Evolutionary conservation across 129 eudicot species (phyloP).

Genomic region (Flaveria sonorensis): DNA sequence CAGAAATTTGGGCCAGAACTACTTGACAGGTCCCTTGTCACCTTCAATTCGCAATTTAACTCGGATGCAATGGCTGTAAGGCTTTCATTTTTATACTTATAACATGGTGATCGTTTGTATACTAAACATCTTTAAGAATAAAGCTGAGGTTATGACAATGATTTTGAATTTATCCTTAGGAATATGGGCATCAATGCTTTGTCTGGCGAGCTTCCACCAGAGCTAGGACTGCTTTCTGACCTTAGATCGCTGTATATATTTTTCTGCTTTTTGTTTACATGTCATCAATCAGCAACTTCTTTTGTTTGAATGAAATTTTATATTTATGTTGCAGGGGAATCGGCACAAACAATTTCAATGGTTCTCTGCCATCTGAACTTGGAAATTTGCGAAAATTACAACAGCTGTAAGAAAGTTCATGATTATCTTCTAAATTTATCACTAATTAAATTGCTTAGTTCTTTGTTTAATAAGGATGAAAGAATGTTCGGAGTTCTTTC

Average conservation of each 20-base stretch:
- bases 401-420: constrained; percentile 56
- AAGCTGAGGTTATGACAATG: background rate
- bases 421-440: background rate
- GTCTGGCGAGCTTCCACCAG: constrained; percentile 64
- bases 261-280: background rate
- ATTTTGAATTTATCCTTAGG: constrained; percentile 37
- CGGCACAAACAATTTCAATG: constrained; percentile 64
- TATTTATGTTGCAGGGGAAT: constrained; percentile 43
- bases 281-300: background rate
- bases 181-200: constrained; percentile 67
- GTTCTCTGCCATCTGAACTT: constrained; percentile 68
- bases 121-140: constrained; percentile 6
- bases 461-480: background rate
- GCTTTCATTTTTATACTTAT: background rate
- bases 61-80: constrained; percentile 81
- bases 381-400: constrained; percentile 52
- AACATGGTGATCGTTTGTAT: background rate
- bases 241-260: constrained; percentile 34
- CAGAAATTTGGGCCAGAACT: constrained; percentile 61
- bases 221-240: constrained; percentile 64
- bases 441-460: constrained; percentile 1
- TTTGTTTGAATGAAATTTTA: background rate
- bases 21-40: constrained; percentile 68
- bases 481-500: background rate
- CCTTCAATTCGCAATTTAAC: constrained; percentile 64